Conservation (phyloP, 2,329 filamentous ascomycete genomes). For the Alternaria brassicicola region DNA sequence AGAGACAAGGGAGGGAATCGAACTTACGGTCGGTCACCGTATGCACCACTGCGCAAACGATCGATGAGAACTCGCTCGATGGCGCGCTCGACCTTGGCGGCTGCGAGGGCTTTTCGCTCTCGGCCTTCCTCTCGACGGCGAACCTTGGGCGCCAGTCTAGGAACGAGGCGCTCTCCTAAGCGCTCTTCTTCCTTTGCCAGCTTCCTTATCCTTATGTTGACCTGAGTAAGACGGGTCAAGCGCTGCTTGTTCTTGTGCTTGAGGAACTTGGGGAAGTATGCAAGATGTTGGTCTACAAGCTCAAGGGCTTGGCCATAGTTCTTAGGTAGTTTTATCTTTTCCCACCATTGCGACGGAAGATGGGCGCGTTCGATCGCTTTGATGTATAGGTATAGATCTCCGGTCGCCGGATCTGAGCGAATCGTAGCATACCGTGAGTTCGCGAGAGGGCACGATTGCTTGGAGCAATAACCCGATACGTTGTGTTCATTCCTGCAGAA, state of each 20-base stretch:
- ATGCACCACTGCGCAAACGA: slow-evolving; percentile 86
- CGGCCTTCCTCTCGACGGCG: slow-evolving; percentile 56
- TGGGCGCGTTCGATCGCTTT: slow-evolving; percentile 77
- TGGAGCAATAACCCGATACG: slow-evolving; percentile 40
- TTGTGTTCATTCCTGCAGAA: slow-evolving; percentile 93
- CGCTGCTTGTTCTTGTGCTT: slow-evolving; percentile 96
- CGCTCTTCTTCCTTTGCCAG: slow-evolving; percentile 88
- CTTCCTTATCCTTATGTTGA: slow-evolving; percentile 76
- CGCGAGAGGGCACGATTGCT: slow-evolving; percentile 81
- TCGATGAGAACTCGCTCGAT: slow-evolving; percentile 96
- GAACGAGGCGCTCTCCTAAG: slow-evolving; percentile 85
- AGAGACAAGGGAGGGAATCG: neutral
- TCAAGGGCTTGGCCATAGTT: slow-evolving; percentile 91
- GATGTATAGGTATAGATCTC: slow-evolving; percentile 92
- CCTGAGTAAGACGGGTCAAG: slow-evolving; percentile 88
- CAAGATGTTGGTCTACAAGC: slow-evolving; percentile 65
- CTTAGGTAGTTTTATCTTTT: slow-evolving; percentile 83
- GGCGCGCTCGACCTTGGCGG: slow-evolving; percentile 89
- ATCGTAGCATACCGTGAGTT: slow-evolving; percentile 94
- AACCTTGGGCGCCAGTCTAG: slow-evolving; percentile 90
- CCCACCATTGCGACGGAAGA: slow-evolving; percentile 89
- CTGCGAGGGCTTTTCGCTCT: slow-evolving; percentile 58
- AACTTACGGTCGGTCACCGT: slow-evolving; percentile 78
- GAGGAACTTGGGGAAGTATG: slow-evolving; percentile 94
- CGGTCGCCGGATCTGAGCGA: slow-evolving; percentile 78